A percentile compares a stretch with the other conserved stretches of the same genome.
Evolutionary conservation across 805 yeast species (phyloP).

Genomic region (Saturnispora sekii): DNA sequence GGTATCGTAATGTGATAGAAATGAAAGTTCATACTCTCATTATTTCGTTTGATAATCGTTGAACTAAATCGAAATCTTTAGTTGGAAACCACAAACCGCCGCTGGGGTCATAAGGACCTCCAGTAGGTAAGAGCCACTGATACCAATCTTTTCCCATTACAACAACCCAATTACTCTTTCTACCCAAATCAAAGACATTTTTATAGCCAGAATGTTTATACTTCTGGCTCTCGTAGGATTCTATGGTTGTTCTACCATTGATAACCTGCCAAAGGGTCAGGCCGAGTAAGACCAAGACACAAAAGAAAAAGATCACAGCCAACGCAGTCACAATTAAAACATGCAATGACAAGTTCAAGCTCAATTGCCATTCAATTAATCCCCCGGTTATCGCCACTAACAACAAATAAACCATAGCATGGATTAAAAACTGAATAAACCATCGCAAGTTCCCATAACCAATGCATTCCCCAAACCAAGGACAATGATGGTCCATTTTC

Average conservation of each 20-base stretch:
- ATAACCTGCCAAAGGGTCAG: conserved; percentile 52
- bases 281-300: conserved; percentile 46
- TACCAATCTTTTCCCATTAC: conserved; percentile 62
- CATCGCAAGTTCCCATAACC: conserved; percentile 75
- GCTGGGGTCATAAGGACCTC: conserved; percentile 15
- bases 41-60: conserved; percentile 5
- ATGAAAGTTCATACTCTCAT: neutral
- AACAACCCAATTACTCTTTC: conserved; percentile 46
- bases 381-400: conserved; percentile 33
- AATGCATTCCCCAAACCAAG: conserved; percentile 88
- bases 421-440: conserved; percentile 64
- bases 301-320: conserved; percentile 42
- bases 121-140: conserved; percentile 65
- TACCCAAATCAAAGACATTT: conserved; percentile 70
- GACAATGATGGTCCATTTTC: conserved; percentile 58
- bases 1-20: neutral
- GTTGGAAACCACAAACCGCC: conserved; percentile 46
- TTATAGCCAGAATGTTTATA: conserved; percentile 32
- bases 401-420: conserved; percentile 39
- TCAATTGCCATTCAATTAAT: conserved; percentile 33
- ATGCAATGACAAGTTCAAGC: conserved; percentile 39
- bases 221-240: conserved; percentile 49
- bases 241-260: conserved; percentile 72
- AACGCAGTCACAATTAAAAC: conserved; percentile 51
- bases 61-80: conserved; percentile 19